These are phyloP conservation scores for Ogataea hybrid DNA, from an alignment of 1,139 yeast species.

Conservation along the genomic window DNA sequence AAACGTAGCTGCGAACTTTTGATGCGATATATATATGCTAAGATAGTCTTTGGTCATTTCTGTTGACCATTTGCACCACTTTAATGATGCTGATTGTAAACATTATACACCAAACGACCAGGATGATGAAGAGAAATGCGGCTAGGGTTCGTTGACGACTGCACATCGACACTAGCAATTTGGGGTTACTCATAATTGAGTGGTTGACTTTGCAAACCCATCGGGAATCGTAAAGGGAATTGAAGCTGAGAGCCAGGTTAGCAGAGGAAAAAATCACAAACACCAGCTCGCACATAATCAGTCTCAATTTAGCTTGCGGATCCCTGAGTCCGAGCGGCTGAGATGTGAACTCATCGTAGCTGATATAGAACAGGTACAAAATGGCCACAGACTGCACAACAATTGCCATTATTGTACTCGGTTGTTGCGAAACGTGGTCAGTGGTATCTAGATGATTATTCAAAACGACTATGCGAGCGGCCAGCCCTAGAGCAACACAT, in stretches of 20 bases:
- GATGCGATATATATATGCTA: conserved; percentile 8
- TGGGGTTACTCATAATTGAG: conserved; percentile 11
- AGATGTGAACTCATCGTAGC: conserved; percentile 88
- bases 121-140: conserved; percentile 70
- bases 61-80: conserved; percentile 68
- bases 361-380: conserved; percentile 73
- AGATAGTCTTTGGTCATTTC: conserved; percentile 14
- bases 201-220: conserved; percentile 67
- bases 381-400: conserved; percentile 80
- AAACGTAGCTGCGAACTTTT: conserved; percentile 5
- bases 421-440: conserved; percentile 64
- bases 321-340: conserved; percentile 87
- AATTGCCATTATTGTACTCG: conserved; percentile 91
- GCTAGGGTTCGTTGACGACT: conserved; percentile 78
- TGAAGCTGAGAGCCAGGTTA: conserved; percentile 79
- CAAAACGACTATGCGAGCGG: conserved; percentile 57
- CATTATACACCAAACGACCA: conserved; percentile 81
- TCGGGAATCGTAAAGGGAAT: conserved; percentile 72
- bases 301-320: conserved; percentile 76
- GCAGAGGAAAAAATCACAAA: conserved; percentile 95
- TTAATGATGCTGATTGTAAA: conserved; percentile 81
- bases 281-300: conserved; percentile 72
- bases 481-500: conserved; percentile 62
- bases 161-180: conserved; percentile 49
- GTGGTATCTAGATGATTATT: conserved; percentile 36